phyloP scores from a whole-genome alignment of 192 early-diverging fungal species.

The Chytriomyces confervae region DNA sequence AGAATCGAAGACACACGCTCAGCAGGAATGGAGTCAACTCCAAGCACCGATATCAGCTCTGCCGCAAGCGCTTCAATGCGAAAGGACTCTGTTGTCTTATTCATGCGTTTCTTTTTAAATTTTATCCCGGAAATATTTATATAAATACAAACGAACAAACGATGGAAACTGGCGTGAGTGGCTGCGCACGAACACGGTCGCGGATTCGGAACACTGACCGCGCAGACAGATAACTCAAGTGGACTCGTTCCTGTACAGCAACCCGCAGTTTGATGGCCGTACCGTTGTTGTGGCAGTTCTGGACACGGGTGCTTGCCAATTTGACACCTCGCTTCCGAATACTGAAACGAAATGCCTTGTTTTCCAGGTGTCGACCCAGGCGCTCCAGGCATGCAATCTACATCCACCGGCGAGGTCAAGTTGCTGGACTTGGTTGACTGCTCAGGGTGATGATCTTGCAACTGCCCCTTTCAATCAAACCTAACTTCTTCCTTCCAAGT shows the following conservation, averaged over 20 bases:
- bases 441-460: conserved; percentile 68
- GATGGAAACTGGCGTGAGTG: neutral
- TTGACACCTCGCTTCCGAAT: too few species aligned
- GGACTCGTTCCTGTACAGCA: conserved; percentile 76
- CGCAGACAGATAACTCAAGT: conserved; percentile 76
- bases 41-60: conserved; percentile 25
- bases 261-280: conserved; percentile 87
- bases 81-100: neutral
- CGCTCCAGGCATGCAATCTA: conserved; percentile 83
- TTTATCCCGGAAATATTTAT: too few species aligned
- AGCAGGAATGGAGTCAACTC: neutral
- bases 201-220: neutral
- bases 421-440: conserved; percentile 94
- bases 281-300: conserved; percentile 87
- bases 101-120: too few species aligned
- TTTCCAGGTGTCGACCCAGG: conserved; percentile 76
- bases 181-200: neutral
- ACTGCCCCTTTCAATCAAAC: neutral
- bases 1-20: too few species aligned
- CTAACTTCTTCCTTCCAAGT: neutral
- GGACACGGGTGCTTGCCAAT: conserved; percentile 68
- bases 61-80: conserved; percentile 22
- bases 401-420: conserved; percentile 89
- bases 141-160: neutral
- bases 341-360: too few species aligned